phyloP scores from a whole-genome alignment of 768 basidiomycete species.

The Kwoniella europaea region DNA sequence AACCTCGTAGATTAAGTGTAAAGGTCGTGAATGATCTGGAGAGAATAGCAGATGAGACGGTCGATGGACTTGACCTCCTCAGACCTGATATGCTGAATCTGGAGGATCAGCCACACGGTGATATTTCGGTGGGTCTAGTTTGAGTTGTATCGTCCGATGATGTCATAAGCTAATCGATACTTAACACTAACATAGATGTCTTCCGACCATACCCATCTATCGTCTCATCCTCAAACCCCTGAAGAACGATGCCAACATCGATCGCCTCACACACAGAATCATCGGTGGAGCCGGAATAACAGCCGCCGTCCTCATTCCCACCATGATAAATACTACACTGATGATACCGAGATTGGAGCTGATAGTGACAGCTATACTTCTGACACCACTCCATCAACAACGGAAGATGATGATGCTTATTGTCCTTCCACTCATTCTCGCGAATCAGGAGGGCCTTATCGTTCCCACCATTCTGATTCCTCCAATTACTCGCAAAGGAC shows the following conservation, averaged over 20 bases:
- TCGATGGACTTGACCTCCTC: constrained; percentile 12
- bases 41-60: constrained; percentile 2
- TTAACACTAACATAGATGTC: not conserved
- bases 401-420: not conserved
- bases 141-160: too few species aligned
- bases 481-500: not conserved
- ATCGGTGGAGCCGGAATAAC: not conserved
- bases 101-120: not conserved
- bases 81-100: not conserved
- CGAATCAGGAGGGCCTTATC: not conserved
- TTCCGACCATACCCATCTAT: not conserved
- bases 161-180: too few species aligned
- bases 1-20: not conserved
- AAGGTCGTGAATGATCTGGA: constrained; percentile 1
- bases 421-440: not conserved
- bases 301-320: not conserved
- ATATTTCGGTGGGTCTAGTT: not conserved
- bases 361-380: not conserved
- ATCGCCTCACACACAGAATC: too few species aligned
- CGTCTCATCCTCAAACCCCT: not conserved
- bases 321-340: not conserved
- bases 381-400: not conserved
- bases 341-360: not conserved
- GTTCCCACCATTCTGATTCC: not conserved
- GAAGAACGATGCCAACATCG: not conserved